These are phyloP conservation scores for Ocimum tenuiflorum DNA, from an alignment of 257 asterid species.

Conservation along the genomic window DNA sequence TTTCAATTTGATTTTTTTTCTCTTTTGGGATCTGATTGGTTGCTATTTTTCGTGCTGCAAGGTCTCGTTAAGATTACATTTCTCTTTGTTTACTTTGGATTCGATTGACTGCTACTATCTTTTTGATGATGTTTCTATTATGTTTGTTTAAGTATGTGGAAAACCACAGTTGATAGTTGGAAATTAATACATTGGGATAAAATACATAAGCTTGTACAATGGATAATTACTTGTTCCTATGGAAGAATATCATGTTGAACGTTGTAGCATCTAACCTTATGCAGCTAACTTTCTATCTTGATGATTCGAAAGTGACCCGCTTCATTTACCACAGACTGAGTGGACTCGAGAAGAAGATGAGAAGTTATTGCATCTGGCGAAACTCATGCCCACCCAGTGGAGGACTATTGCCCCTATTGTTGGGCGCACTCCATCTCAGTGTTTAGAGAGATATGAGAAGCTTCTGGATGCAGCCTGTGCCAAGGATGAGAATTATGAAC, in stretches of 20 bases:
- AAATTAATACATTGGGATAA: not conserved
- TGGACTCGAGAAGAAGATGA: constrained; percentile 99
- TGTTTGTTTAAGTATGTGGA: not conserved
- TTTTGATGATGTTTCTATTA: not conserved
- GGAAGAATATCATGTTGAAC: not conserved
- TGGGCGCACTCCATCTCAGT: constrained; percentile 96
- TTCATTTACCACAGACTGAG: constrained; percentile 51
- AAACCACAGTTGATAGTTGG: not conserved
- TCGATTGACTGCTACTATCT: not conserved
- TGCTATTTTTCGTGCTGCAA: not conserved
- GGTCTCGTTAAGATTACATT: not conserved
- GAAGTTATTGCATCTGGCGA: constrained; percentile 88
- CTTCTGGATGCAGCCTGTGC: constrained; percentile 98
- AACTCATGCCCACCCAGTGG: constrained; percentile 99
- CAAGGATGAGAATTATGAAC: constrained; percentile 92
- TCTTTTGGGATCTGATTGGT: not conserved
- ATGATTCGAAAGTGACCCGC: not conserved
- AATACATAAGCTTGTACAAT: not conserved
- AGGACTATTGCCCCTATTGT: constrained; percentile 97
- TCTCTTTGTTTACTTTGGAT: not conserved
- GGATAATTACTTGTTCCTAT: not conserved
- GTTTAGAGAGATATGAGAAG: constrained; percentile 94
- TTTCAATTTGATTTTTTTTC: not conserved
- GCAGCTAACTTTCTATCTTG: not conserved
- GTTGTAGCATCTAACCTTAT: not conserved